A percentile compares a stretch with the other conserved stretches of the same genome.
Conservation (phyloP, 371 early-diverging fungal genomes). For the Lichtheimia corymbifera region DNA sequence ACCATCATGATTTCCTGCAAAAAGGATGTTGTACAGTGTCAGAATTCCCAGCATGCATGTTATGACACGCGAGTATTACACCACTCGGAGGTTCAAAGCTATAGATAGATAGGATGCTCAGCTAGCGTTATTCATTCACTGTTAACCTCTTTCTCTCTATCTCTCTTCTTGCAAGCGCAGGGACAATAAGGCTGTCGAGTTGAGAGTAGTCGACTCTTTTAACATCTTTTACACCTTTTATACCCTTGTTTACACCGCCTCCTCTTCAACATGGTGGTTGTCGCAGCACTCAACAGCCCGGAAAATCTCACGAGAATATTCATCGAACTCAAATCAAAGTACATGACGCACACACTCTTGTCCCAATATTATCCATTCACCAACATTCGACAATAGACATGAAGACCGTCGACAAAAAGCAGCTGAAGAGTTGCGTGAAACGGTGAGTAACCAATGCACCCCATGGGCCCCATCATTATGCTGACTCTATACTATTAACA, state of each 20-base stretch:
- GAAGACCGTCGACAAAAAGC: constrained; percentile 59
- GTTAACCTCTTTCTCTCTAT: neutral
- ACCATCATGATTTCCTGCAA: neutral
- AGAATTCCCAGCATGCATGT: too few relatives aligned
- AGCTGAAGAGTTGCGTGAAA: constrained; percentile 60
- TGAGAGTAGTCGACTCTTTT: constrained; percentile 1
- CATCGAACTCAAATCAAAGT: constrained; percentile 54
- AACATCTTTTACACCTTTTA: neutral
- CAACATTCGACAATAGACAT: constrained; percentile 33
- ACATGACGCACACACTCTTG: constrained; percentile 5
- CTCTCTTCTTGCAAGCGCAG: neutral
- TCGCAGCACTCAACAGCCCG: constrained; percentile 48
- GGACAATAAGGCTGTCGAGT: constrained; percentile 3
- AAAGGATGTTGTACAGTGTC: too few relatives aligned
- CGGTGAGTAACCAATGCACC: constrained; percentile 24
- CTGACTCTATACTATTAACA: neutral
- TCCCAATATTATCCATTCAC: neutral
- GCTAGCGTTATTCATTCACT: too few relatives aligned
- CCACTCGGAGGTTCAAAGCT: too few relatives aligned
- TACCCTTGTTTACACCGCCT: neutral
- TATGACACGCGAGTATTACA: too few relatives aligned
- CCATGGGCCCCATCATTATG: neutral
- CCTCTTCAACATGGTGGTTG: constrained; percentile 32
- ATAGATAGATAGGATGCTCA: too few relatives aligned
- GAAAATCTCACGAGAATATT: constrained; percentile 53